Evolutionary conservation across 495 filamentous ascomycete species (phyloP), one percentile per base, ranked within the genome.

Genomic region (Apodospora peruviana): DNA sequence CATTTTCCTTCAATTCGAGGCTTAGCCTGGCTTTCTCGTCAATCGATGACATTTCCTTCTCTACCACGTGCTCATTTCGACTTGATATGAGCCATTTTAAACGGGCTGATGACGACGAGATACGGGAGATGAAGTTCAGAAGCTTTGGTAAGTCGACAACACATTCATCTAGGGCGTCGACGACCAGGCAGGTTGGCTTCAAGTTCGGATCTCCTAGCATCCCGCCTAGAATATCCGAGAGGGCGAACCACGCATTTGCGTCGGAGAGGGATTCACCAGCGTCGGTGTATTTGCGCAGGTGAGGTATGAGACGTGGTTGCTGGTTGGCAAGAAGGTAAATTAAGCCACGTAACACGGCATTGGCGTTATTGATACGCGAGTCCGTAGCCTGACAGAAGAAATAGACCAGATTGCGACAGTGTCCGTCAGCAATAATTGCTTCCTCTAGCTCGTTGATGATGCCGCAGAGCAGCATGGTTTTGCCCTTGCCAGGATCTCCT

Each of bases 401-500:
- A 14, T 34, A 14, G 4, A 29, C 40, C 27, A 50, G 18, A 19
- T 24, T 29, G 27, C 14, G 27, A 34, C 27, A 34, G 12, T 11
- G 11, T 17, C 41, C 20, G 41, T 8, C n/a, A 8, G 16, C 12
- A 34, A 16, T 29, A 48, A 2, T 21, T 17, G 24, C 3, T 5
- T 16, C 16, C 11, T 17, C 9, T 17, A 75, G 48, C 14, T 74
- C 58, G 19, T 74, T 48, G 20, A 73, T 69, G 29, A 75, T 69
- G 4, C 69, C 67, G 21, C 57, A 69, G 10, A 79, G 44, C 0
- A 77, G 58, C 43, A 51, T 51, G 11, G 49, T 77, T 56, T 77
- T 77, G 32, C 74, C 71, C 24, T 25, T 43, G 40, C 40, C 42
- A 11, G 42, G 8, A 17, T 45, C 70, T 23, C 70, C 70, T 41